Base-by-base conservation (phyloP, 768 basidiomycete species). In the Kondoa malvinella region DNA sequence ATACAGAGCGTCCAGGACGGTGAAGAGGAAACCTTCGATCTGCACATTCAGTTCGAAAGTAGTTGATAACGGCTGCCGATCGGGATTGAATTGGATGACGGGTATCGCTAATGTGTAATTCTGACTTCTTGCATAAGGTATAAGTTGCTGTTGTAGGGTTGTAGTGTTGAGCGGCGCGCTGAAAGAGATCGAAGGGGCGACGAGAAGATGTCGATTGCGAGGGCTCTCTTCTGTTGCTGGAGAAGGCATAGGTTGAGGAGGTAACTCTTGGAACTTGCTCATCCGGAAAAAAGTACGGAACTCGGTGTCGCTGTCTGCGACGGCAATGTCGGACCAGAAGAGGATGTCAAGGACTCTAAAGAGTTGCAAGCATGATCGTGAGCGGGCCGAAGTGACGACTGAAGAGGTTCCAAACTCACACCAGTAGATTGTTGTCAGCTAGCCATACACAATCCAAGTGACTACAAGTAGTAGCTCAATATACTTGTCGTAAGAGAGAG, bases 231-330 rank as follows among this genome's bases (percentile, higher is more conserved):
- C n/a, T n/a, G n/a, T n/a, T n/a, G 63, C 14, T 64, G 14, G 29
- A 33, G 31, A 27, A 21, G 59, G 40, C 16, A 58, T 3, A n/a
- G 31, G 56, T 57, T 68, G 68, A 2, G 56, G 17, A 3, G 66
- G 34, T 17, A 68, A 65, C 30, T 68, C 68, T 16, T 61, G 15
- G 15, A 68, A 33, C 65, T 67, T 65, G 21, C 34, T 56, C 32
- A 65, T 62, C 25, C 68, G 66, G 56, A 63, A 68, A 57, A 68
- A 68, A 31, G 65, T 66, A 14, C 67, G 68, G 58, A 68, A 68
- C 15, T 68, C 68, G 25, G 68, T 65, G 16, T 65, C 63, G 15
- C 68, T 32, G 57, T 68, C 68, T 15, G 33, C 64, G 3, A 68
- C 56, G 34, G 64, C 65, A n/a, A 65, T 56, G 2, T 31, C 29